phyloP scores from a whole-genome alignment of 2,329 filamentous ascomycete genomes.

The Pseudopyrenochaeta lycopersici region DNA sequence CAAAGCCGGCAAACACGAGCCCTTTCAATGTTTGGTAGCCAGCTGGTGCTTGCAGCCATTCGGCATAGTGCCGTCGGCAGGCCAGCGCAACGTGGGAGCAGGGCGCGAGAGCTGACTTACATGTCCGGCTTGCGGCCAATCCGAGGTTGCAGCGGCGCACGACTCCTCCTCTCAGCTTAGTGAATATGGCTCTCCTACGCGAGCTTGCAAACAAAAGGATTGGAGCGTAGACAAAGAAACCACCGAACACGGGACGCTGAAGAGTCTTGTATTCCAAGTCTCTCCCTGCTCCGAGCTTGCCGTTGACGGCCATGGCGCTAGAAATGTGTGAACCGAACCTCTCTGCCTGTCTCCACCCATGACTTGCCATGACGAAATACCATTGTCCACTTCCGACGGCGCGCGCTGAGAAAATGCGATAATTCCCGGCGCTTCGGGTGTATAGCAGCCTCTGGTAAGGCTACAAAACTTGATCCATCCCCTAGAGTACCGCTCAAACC shows the following conservation, averaged over 20 bases:
- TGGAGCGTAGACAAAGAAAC: not conserved
- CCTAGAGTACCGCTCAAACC: conserved; percentile 18
- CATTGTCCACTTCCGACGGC: not conserved
- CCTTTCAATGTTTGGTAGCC: conserved; percentile 14
- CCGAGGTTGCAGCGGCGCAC: conserved; percentile 15
- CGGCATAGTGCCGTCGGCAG: conserved; percentile 24
- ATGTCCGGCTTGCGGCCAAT: conserved; percentile 20
- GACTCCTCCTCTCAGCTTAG: not conserved
- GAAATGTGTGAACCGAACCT: conserved; percentile 24
- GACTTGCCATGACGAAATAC: conserved; percentile 33
- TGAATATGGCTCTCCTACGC: not conserved
- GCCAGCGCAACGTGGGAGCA: conserved; percentile 25
- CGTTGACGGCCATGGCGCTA: conserved; percentile 32
- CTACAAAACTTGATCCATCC: conserved; percentile 25
- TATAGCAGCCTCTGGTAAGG: conserved; percentile 29
- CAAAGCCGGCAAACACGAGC: conserved; percentile 24
- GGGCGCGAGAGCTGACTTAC: conserved; percentile 33
- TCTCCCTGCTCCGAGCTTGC: conserved; percentile 25
- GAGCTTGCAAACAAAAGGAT: not conserved
- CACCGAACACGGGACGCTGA: conserved; percentile 2
- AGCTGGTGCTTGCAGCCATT: conserved; percentile 29
- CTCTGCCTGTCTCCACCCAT: conserved; percentile 24
- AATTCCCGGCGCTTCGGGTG: not conserved
- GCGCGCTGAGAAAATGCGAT: conserved; percentile 8
- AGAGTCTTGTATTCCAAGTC: conserved; percentile 16